Evolutionary conservation across 2,329 filamentous ascomycete genomes (phyloP).

Genomic region (Acarospora socialis): DNA sequence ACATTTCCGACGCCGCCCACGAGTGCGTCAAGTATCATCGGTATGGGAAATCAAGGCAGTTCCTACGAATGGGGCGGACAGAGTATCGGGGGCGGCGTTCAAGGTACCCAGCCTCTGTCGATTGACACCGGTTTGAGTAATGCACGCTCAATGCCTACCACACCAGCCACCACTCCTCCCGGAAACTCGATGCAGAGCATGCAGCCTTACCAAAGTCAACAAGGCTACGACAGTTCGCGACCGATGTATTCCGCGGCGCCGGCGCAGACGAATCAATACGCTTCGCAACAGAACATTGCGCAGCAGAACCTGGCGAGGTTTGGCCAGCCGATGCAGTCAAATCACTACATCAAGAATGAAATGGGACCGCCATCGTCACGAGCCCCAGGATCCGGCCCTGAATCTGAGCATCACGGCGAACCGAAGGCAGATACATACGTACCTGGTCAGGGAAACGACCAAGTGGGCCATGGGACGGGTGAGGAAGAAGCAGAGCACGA

Average conservation of each 20-base stretch:
- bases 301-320: conserved; percentile 59
- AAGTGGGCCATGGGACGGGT: conserved; percentile 37
- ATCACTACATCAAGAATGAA: conserved; percentile 64
- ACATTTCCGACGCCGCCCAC: conserved; percentile 91
- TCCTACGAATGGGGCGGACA: conserved; percentile 66
- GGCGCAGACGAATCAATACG: conserved; percentile 52
- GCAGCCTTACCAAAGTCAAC: conserved; percentile 55
- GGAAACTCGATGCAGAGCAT: conserved; percentile 63
- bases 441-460: conserved; percentile 37
- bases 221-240: conserved; percentile 65
- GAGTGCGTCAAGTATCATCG: conserved; percentile 74
- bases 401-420: conserved; percentile 48
- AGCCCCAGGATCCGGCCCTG: conserved; percentile 41
- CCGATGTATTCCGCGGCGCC: conserved; percentile 63
- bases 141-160: conserved; percentile 73
- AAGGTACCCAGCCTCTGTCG: conserved; percentile 56
- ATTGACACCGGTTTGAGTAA: conserved; percentile 70
- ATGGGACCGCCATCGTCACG: conserved; percentile 69
- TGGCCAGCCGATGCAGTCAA: conserved; percentile 35
- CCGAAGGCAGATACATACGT: conserved; percentile 54
- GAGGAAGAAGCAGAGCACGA: conserved; percentile 63
- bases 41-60: conserved; percentile 57
- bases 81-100: conserved; percentile 46
- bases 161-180: conserved; percentile 81
- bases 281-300: conserved; percentile 43